A percentile compares a stretch with the other conserved stretches of the same genome.
phyloP scores from a whole-genome alignment of 495 filamentous ascomycete species.

The Penicillium nucicola region DNA sequence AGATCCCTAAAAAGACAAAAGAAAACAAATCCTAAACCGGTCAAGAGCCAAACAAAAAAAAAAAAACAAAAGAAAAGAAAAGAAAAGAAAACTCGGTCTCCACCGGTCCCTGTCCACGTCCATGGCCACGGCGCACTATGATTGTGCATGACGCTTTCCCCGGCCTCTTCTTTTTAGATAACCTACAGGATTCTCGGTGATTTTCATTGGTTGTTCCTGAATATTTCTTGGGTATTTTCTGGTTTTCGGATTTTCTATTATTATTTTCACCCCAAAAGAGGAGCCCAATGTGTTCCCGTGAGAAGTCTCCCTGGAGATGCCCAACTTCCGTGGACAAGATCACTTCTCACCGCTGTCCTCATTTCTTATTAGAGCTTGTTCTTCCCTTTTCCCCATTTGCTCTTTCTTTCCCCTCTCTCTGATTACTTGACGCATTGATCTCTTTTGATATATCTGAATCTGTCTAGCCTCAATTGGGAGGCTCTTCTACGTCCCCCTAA shows the following conservation, averaged over 20 bases:
- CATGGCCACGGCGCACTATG: constrained; percentile 29
- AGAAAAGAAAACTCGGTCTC: constrained; percentile 10
- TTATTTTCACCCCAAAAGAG: constrained; percentile 7
- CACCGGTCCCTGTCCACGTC: constrained; percentile 29
- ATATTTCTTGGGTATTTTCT: background rate
- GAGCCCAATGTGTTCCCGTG: background rate
- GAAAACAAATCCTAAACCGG: background rate
- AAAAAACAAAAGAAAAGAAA: background rate
- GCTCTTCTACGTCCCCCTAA: constrained; percentile 1
- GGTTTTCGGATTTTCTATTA: background rate
- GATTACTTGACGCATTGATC: background rate
- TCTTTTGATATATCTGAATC: background rate
- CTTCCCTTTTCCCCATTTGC: background rate
- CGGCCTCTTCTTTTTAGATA: background rate
- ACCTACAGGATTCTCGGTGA: no score
- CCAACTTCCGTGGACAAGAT: background rate
- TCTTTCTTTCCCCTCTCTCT: background rate
- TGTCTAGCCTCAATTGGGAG: constrained; percentile 6
- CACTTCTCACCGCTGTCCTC: background rate
- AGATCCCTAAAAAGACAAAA: background rate
- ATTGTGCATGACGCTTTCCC: constrained; percentile 17
- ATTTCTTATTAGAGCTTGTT: background rate
- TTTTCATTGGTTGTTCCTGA: no score
- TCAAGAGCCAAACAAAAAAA: background rate
- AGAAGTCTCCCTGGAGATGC: background rate